Base-by-base conservation (phyloP, 495 filamentous ascomycete genomes). In the Letharia lupina region DNA sequence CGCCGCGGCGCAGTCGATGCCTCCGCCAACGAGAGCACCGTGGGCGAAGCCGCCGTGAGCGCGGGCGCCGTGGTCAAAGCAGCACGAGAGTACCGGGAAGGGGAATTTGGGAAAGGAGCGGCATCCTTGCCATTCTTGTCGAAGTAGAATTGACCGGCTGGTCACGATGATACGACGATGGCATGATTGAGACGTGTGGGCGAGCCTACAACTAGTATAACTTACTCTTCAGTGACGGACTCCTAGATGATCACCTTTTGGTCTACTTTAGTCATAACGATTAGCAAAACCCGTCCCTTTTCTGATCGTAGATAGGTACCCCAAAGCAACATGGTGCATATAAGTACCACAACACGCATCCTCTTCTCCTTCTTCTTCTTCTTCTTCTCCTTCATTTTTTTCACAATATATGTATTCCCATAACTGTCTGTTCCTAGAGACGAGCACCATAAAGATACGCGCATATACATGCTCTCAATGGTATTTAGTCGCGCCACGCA, bases 11-110 rank as follows among this genome's bases (percentile, higher is more conserved):
- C 54, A 16, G 23, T 37, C 18, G 18, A 70, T 70, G 68, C 68
- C 65, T 33, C 70, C 70, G 15, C 70, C 70, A 0, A 68, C 65
- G 0, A 64, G 47, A 39, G 65, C 70, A 8, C 65, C 70, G 3
- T 70, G 68, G 70, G 62, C 68, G 45, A 62, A 63, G 20, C 67
- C 59, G 39, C 60, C 60, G 18, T 65, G 64, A 65, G 31, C 4
- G 37, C 39, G 13, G 5, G n/a, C 9, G 50, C n/a, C 2, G n/a
- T 23, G 50, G n/a, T 23, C 23, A 28, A 28, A 28, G 1, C 1
- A 56, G 1, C n/a, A 23, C n/a, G n/a, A 42, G 40, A 42, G 40
- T 4, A 8, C 9, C 6, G 40, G 40, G 40, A 42, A 42, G 10
- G 12, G 2, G 40, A 10, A 9, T 42, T 42, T 42, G 9, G 40